Conservation (phyloP, 1,139 yeast species). For the Zygoascus sp. region DNA sequence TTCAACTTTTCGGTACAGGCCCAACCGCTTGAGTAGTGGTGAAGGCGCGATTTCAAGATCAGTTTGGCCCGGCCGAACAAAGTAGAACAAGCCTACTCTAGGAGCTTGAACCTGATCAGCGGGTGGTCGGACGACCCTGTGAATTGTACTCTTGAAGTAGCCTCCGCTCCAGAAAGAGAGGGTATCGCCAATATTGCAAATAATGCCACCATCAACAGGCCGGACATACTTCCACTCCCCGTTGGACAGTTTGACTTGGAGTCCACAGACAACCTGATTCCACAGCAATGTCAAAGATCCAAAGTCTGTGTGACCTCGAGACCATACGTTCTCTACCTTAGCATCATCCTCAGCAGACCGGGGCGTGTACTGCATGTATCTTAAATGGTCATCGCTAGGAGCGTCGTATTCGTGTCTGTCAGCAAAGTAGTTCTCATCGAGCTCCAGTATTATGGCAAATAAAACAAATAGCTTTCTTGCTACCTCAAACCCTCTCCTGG, state of each 20-base stretch:
- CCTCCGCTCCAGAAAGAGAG: conserved; percentile 36
- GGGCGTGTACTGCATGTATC: conserved; percentile 37
- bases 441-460: conserved; percentile 35
- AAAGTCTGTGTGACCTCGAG: conserved; percentile 37
- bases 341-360: conserved; percentile 24
- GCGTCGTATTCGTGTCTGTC: conserved; percentile 26
- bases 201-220: conserved; percentile 32
- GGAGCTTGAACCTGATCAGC: conserved; percentile 31
- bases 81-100: conserved; percentile 33
- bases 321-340: conserved; percentile 37
- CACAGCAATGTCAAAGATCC: conserved; percentile 34
- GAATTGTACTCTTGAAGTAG: conserved; percentile 34
- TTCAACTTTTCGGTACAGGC: conserved; percentile 12
- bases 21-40: conserved; percentile 15
- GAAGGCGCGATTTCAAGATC: conserved; percentile 15
- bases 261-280: conserved; percentile 35
- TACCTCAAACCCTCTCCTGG: conserved; percentile 17
- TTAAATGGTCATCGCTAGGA: conserved; percentile 30
- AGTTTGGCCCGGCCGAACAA: conserved; percentile 19
- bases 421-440: conserved; percentile 30
- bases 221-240: conserved; percentile 35
- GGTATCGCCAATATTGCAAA: conserved; percentile 35
- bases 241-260: conserved; percentile 31
- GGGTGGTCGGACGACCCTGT: conserved; percentile 34
- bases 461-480: conserved; percentile 29